Evolutionary conservation across 495 filamentous ascomycete genomes (phyloP), one percentile per base, ranked within the genome.

Genomic region (Neurospora sp.): DNA sequence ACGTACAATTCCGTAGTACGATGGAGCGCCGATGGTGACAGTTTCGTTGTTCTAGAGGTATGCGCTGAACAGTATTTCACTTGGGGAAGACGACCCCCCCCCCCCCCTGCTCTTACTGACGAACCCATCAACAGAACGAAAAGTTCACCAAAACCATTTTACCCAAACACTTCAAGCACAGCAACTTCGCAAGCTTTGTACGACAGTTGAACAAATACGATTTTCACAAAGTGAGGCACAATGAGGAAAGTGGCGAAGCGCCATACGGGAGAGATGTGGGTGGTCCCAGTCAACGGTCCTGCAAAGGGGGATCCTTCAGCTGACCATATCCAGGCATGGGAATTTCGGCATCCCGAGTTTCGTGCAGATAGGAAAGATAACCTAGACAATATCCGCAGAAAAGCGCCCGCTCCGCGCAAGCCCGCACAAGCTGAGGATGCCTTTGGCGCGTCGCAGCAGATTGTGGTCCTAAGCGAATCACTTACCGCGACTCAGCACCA

Each of bases 121-220:
- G 73, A 70, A 27, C 69, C 37, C 9, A 66, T 35, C 48, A 59
- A 70, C 80, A 98, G 96, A 97, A 96, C 82, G 96, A 98, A 79
- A 96, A 96, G 81, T 99, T 99, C 79, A 98, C 96, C 66, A 98
- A 97, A 81, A 91, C 91, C 69, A 98, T 99, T 76, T 87, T 99
- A 23, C 96, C 96, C 1, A 97, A 97, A 80, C 96, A 99, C 80
- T 98, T 98, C 87, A 99, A 98, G 84, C 95, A 98, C 83, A 97
- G 93, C 89, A 99, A 99, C 81, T 98, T 99, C 81, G 96, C 96
- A 54, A 97, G 94, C 84, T 99, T 99, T 77, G 96, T 99, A 59
- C 92, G 96, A 77, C 96, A 99, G 82, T 85, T 99, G 69, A 99
- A 99, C 85, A 99, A 99, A 81, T 99, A 97, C 82, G 96, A 98